A percentile compares a stretch with the other conserved stretches of the same genome.
Conservation (phyloP, 257 asterid species). For the Solanum ossicruentum region DNA sequence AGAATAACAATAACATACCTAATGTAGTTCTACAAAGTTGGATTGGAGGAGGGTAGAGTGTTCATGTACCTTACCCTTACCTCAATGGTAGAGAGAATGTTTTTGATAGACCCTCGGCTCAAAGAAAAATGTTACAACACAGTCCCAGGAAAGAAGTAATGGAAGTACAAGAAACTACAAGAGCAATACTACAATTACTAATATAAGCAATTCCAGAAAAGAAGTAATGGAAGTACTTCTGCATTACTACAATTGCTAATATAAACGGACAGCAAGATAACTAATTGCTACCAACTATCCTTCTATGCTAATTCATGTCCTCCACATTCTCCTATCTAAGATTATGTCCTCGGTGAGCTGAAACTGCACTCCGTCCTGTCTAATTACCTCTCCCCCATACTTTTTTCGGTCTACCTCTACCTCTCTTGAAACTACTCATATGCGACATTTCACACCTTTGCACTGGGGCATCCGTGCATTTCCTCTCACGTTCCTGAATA, state of each 20-base stretch:
- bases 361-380: background rate
- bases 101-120: background rate
- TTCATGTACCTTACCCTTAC: too few relatives aligned
- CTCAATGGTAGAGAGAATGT: background rate
- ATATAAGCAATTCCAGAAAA: too few relatives aligned
- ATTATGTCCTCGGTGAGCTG: background rate
- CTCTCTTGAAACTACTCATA: background rate
- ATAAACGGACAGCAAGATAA: background rate
- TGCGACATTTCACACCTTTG: background rate
- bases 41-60: too few relatives aligned
- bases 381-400: background rate
- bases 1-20: background rate
- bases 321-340: background rate
- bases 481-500: background rate
- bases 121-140: too few relatives aligned
- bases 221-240: background rate
- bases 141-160: background rate
- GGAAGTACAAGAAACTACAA: background rate
- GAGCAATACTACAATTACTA: background rate
- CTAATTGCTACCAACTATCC: too few relatives aligned
- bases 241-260: background rate
- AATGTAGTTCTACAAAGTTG: background rate
- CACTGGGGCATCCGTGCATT: background rate
- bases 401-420: background rate
- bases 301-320: background rate